Percentiles rank a stretch among this genome's conserved stretches.
phyloP scores from a whole-genome alignment of 2,329 filamentous ascomycete genomes.

The Diaporthe citriasiana region DNA sequence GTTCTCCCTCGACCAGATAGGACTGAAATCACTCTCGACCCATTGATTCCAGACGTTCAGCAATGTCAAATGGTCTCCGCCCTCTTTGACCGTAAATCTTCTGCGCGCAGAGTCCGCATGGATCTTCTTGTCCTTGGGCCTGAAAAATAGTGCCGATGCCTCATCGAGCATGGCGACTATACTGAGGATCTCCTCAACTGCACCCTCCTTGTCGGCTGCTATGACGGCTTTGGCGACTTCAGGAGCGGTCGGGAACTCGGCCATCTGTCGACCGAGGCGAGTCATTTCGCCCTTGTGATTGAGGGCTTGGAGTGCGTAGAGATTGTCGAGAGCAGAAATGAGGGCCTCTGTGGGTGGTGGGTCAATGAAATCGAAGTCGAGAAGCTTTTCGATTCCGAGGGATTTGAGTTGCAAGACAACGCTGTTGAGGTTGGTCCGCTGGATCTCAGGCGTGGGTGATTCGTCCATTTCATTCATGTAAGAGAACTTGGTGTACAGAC shows the following conservation, averaged over 20 bases:
- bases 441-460: constrained; percentile 92
- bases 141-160: constrained; percentile 89
- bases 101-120: constrained; percentile 92
- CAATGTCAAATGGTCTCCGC: constrained; percentile 89
- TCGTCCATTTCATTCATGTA: constrained; percentile 97
- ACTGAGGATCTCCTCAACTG: constrained; percentile 91
- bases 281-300: constrained; percentile 92
- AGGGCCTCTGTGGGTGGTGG: constrained; percentile 90
- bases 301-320: constrained; percentile 91
- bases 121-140: constrained; percentile 97
- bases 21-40: constrained; percentile 91
- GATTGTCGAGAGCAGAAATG: constrained; percentile 88
- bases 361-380: constrained; percentile 97
- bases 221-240: constrained; percentile 93
- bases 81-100: constrained; percentile 90
- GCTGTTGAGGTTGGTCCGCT: constrained; percentile 87
- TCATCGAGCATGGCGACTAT: constrained; percentile 97
- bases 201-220: constrained; percentile 90
- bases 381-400: constrained; percentile 89
- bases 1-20: constrained; percentile 91
- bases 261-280: constrained; percentile 92
- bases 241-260: constrained; percentile 92
- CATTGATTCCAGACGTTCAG: constrained; percentile 97
- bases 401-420: constrained; percentile 90
- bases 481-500: constrained; percentile 92